Conservation (phyloP, 2,329 filamentous ascomycete genomes). For the Aspergillus pseudoterreus region DNA sequence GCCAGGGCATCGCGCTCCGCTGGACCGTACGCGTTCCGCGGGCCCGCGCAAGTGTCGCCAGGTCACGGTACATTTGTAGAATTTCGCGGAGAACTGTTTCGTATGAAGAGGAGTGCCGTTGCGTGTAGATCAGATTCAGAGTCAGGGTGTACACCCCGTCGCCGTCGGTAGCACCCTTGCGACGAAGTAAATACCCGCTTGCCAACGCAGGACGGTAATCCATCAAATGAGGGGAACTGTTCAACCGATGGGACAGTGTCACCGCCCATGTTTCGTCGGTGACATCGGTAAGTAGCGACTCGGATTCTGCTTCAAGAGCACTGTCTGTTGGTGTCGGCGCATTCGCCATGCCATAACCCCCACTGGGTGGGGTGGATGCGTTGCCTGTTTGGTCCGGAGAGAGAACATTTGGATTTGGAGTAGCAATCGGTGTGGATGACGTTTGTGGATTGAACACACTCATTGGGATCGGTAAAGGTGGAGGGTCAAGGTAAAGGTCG, state of each 20-base stretch:
- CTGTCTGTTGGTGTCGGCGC: slow-evolving; percentile 33
- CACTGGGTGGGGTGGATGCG: slow-evolving; percentile 35
- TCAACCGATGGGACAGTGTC: slow-evolving; percentile 50
- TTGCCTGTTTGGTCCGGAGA: slow-evolving; percentile 43
- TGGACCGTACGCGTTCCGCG: slow-evolving; percentile 41
- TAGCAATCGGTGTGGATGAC: slow-evolving; percentile 37
- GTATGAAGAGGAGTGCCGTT: slow-evolving; percentile 25
- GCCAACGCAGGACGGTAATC: slow-evolving; percentile 41
- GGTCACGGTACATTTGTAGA: slow-evolving; percentile 43
- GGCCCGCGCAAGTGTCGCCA: slow-evolving; percentile 40
- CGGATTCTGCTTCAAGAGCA: slow-evolving; percentile 47
- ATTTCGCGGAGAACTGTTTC: slow-evolving; percentile 40
- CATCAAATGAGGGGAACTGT: slow-evolving; percentile 38
- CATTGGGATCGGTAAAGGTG: slow-evolving; percentile 29
- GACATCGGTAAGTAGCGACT: slow-evolving; percentile 55
- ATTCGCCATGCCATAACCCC: slow-evolving; percentile 32
- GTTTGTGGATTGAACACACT: slow-evolving; percentile 29
- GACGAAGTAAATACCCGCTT: slow-evolving; percentile 47
- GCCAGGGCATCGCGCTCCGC: slow-evolving; percentile 45
- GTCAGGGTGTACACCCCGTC: slow-evolving; percentile 40
- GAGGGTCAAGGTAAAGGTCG: slow-evolving; percentile 33
- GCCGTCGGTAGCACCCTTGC: slow-evolving; percentile 37
- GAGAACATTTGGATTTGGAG: slow-evolving; percentile 34
- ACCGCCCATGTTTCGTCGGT: slow-evolving; percentile 60
- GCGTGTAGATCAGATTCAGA: slow-evolving; percentile 40